phyloP scores from a whole-genome alignment of 495 filamentous ascomycete species.

The Penicillium paxilli region DNA sequence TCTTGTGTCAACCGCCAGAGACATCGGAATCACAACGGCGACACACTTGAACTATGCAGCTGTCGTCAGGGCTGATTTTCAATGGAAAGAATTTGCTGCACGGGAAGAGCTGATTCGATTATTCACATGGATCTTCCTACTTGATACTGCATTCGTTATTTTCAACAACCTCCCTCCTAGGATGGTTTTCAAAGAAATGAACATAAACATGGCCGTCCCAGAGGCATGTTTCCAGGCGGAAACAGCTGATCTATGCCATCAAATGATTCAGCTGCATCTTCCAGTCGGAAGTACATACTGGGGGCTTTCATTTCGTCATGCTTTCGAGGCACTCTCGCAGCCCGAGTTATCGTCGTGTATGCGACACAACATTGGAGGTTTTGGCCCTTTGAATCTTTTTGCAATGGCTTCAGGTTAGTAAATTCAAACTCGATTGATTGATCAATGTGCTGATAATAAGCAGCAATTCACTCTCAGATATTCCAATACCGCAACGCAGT shows the following conservation, averaged over 20 bases:
- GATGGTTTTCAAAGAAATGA: conserved; percentile 34
- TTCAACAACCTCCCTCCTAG: conserved; percentile 32
- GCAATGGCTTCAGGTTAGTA: conserved; percentile 15
- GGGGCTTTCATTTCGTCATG: conserved; percentile 13
- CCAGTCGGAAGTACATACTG: conserved; percentile 13
- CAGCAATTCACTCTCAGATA: conserved; percentile 21
- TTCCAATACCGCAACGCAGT: conserved; percentile 27
- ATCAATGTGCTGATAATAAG: not conserved
- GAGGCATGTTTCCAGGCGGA: conserved; percentile 34
- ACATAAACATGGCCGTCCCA: conserved; percentile 24
- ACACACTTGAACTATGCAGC: conserved; percentile 16
- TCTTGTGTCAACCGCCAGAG: conserved; percentile 22
- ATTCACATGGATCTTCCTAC: conserved; percentile 26
- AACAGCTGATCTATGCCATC: conserved; percentile 19
- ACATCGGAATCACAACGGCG: conserved; percentile 21
- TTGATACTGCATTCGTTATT: conserved; percentile 29
- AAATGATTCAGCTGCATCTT: conserved; percentile 5
- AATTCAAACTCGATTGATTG: not conserved
- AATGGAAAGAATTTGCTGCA: conserved; percentile 24
- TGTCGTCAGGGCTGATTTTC: conserved; percentile 17
- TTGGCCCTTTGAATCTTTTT: conserved; percentile 23
- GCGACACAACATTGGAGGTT: conserved; percentile 3
- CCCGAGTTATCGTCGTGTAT: not conserved
- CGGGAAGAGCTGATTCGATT: conserved; percentile 22
- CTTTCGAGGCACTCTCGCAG: conserved; percentile 13